Base-by-base conservation (phyloP, 805 yeast species). In the Ogataea zsoltii region DNA sequence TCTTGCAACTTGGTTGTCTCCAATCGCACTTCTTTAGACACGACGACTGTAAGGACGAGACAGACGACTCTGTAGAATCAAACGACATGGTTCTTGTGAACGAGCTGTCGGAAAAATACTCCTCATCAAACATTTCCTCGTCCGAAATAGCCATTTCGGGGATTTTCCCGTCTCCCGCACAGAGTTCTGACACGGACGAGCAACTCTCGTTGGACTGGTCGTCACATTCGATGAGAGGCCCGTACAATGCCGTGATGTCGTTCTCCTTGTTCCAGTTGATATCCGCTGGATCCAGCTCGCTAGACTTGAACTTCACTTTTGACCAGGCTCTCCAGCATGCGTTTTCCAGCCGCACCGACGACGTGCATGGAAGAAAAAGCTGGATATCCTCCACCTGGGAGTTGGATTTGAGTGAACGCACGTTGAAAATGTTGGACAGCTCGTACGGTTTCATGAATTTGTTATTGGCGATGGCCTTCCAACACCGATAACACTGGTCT, bases 241-340 rank as follows among this genome's bases (percentile, higher is more conserved):
- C 83, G 53, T 73, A 78, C 40, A 78, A 65, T 67, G 78, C 76
- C 3, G 82, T 78, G 38, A 76, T 70, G 54, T 78, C 83, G 47
- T 75, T 74, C 45, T 66, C 70, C 55, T 78, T 78, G 53, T 67
- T 70, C 83, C 83, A 78, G 58, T 78, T 77, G 33, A 78, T 76
- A 29, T 50, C 49, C 4, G 66, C 60, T 1, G 83, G 82, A 43
- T 68, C 57, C 7, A 72, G 47, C 41, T 80, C 72, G 23, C 70
- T 63, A 37, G 83, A 66, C 21, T 80, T 72, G 53, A 78, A 76
- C 54, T 85, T 77, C 41, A 87, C 75, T 67, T 91, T 90, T 12
- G 92, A 85, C 97, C 97, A 92, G 15, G 96, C 89, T 61, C 98
- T 77, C 97, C 97, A 92, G 40, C 88, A 76, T 13, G 96, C 92